Conservation (phyloP, 1,284 basidiomycete genomes). For the Gastroboletus turbinatus region DNA sequence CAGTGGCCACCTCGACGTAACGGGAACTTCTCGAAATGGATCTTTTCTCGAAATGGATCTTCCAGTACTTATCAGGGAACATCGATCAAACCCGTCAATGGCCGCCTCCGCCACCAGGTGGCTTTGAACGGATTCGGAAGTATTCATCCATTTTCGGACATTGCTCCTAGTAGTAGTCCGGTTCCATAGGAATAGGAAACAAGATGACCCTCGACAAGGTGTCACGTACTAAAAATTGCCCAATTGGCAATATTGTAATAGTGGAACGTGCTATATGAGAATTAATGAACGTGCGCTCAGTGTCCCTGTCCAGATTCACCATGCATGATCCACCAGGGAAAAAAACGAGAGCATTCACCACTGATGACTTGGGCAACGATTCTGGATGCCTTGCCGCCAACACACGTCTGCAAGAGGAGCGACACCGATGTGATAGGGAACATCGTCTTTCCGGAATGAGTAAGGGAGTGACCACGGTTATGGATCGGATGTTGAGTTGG, state of each 20-base stretch:
- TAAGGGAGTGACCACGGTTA: background rate
- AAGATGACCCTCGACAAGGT: background rate
- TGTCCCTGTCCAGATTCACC: background rate
- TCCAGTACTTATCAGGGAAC: background rate
- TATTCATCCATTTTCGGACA: background rate
- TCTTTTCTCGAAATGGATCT: background rate
- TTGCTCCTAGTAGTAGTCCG: no score
- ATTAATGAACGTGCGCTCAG: background rate
- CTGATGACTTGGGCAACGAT: background rate
- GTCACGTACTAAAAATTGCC: background rate
- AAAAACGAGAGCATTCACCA: background rate
- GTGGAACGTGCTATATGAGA: background rate
- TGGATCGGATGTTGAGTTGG: constrained; percentile 10
- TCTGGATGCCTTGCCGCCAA: background rate
- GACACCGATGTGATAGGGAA: background rate
- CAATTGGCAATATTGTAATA: background rate
- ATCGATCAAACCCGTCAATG: background rate
- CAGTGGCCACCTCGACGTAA: background rate
- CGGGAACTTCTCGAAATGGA: background rate
- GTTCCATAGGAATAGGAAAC: background rate
- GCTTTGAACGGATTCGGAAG: background rate
- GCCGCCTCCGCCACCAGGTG: background rate
- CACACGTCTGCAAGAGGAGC: background rate
- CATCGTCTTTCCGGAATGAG: background rate
- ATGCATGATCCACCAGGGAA: background rate